These are phyloP conservation scores for Colletotrichum chrysophilum DNA, from an alignment of 2,329 filamentous ascomycete species.

Conservation along the genomic window DNA sequence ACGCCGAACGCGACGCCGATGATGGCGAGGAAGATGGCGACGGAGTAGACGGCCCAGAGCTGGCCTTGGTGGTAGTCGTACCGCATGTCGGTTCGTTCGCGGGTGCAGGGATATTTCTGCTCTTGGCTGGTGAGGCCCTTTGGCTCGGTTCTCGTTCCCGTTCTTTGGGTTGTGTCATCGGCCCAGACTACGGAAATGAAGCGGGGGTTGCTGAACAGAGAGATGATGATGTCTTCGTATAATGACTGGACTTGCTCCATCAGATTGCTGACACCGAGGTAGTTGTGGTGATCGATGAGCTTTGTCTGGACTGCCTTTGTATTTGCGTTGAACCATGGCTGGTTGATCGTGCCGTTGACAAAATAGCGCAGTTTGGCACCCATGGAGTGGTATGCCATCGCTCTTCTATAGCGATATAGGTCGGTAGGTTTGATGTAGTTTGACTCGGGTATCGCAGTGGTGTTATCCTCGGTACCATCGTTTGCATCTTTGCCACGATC, in stretches of 20 bases:
- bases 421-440: constrained; percentile 31
- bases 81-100: constrained; percentile 30
- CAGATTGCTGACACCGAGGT: constrained; percentile 30
- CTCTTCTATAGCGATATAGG: constrained; percentile 29
- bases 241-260: constrained; percentile 27
- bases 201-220: constrained; percentile 37
- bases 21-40: constrained; percentile 33
- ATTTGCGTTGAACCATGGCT: constrained; percentile 27
- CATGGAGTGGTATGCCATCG: constrained; percentile 36
- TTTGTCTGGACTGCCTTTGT: constrained; percentile 43
- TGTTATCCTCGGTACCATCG: too few species aligned
- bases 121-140: too few species aligned
- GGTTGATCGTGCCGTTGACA: constrained; percentile 33
- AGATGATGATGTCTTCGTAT: constrained; percentile 40
- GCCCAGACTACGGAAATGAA: constrained; percentile 30
- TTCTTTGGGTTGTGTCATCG: too few species aligned
- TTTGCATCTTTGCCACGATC: too few species aligned
- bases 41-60: constrained; percentile 40
- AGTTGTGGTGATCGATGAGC: constrained; percentile 38
- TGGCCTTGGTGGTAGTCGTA: constrained; percentile 32
- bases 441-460: neutral
- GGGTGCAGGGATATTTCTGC: neutral
- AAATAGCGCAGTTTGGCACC: constrained; percentile 32
- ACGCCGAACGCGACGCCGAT: constrained; percentile 33
- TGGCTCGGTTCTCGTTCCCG: too few species aligned